Conservation (phyloP, 345 rosid species). For the Pistacia integerrima region DNA sequence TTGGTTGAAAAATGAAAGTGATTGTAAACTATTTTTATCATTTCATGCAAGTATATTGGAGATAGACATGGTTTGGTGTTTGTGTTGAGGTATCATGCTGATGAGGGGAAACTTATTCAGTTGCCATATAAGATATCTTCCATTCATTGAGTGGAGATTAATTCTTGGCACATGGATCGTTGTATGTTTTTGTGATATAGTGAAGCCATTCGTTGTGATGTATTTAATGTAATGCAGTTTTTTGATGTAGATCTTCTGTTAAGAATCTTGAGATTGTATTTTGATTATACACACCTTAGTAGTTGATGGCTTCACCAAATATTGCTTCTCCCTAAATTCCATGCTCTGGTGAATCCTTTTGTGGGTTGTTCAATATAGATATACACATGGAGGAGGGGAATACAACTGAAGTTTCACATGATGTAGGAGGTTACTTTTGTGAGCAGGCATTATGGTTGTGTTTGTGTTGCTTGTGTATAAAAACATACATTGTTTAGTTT, state of each 20-base stretch:
- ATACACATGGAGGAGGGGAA: constrained; percentile 36
- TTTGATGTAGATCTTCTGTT: constrained; percentile 25
- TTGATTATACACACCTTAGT: constrained; percentile 2
- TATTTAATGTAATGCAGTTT: not conserved
- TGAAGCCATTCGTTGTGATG: not conserved
- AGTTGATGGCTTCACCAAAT: constrained; percentile 59
- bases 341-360: constrained; percentile 36
- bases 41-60: constrained; percentile 50
- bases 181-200: not conserved
- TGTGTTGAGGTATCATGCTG: constrained; percentile 55
- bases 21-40: constrained; percentile 10
- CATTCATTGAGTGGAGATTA: constrained; percentile 38
- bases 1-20: constrained; percentile 17
- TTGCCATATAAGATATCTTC: constrained; percentile 56
- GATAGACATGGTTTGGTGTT: constrained; percentile 56
- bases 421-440: no score
- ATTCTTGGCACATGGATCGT: not conserved
- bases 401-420: constrained; percentile 38
- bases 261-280: not conserved
- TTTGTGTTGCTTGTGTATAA: no score
- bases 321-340: constrained; percentile 42
- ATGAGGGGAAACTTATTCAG: constrained; percentile 40
- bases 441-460: no score
- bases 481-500: no score
- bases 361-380: constrained; percentile 29